phyloP scores from a whole-genome alignment of 2,329 filamentous ascomycete species.

The Endothia cerciana region DNA sequence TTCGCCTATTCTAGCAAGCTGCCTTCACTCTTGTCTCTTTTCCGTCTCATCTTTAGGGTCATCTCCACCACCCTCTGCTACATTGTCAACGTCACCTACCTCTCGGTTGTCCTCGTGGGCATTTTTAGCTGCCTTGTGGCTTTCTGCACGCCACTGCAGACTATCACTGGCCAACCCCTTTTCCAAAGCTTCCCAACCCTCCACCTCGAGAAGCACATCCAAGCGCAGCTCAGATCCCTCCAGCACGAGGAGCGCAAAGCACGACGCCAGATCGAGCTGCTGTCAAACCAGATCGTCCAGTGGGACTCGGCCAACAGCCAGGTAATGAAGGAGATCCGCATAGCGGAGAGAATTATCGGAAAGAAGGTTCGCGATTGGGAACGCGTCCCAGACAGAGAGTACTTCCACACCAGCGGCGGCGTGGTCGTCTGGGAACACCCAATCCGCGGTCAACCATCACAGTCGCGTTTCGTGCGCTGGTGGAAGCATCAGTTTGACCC shows the following conservation, averaged over 20 bases:
- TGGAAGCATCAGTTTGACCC: constrained; percentile 1
- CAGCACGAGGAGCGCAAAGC: constrained; percentile 2
- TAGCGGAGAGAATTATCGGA: constrained; percentile 1
- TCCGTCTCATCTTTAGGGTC: neutral
- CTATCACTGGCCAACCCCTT: constrained; percentile 9
- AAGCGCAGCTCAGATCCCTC: constrained; percentile 11
- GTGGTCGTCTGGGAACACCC: neutral
- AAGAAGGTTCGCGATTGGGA: neutral
- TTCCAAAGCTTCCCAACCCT: constrained; percentile 10
- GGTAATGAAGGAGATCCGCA: constrained; percentile 13
- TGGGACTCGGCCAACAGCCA: constrained; percentile 14
- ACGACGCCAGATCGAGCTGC: neutral
- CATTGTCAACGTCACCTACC: neutral
- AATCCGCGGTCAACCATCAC: neutral
- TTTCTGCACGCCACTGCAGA: constrained; percentile 14
- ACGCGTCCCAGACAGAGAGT: neutral
- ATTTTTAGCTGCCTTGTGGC: neutral
- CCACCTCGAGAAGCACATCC: constrained; percentile 10
- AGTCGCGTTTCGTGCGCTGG: neutral
- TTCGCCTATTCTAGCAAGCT: no score
- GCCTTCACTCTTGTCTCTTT: no score
- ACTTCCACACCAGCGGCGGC: neutral
- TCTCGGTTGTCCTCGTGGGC: neutral
- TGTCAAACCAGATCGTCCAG: constrained; percentile 10
- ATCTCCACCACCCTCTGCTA: neutral